Base-by-base conservation (phyloP, 2,329 filamentous ascomycete species). In the Calonectria henricotiae region DNA sequence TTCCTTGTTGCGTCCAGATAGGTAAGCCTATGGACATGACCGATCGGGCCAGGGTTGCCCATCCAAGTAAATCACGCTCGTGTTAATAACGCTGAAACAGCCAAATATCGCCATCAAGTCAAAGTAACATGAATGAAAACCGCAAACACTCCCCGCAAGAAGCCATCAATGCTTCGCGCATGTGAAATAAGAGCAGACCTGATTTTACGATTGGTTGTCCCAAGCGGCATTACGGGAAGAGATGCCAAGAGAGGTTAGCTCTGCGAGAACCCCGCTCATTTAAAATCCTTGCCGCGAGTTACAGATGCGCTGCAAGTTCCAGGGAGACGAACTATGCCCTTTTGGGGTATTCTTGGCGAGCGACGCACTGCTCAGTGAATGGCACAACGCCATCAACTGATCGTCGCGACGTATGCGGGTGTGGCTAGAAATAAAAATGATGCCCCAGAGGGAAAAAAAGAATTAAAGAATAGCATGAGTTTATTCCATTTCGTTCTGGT, bases 331-430 rank as follows among this genome's bases (percentile, higher is more conserved):
- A 5, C 51, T 58, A 58, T 25, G 23, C 51, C 51, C 39, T 7
- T 58, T 58, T 23, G 32, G 32, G 51, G 51, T 58, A 58, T 23
- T 11, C 51, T 37, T 39, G 39, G 20, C 51, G 51, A 58, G 35
- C 12, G 4, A 5, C 35, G 35, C 35, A 23, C 35, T 58, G 27
- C 32, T 39, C 23, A n/a, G 12, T 37, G 7, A 7, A 58, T n/a
- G 32, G 35, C n/a, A 39, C 32, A 15, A 39, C 32, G 35, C 35
- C 35, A 58, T 58, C 51, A 51, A 17, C 25, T 51, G 47, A 27
- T 51, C 17, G 47, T 32, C 47, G n/a, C 11, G 37, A 58, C 17
- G 23, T 23, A 8, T n/a, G 13, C 12, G 12, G 35, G 20, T 58
- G 20, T 23, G 32, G 27, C 20, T 58, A 17, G n/a, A 25, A 58